phyloP scores from a whole-genome alignment of 2,329 filamentous ascomycete species.

The Xylaria digitata region DNA sequence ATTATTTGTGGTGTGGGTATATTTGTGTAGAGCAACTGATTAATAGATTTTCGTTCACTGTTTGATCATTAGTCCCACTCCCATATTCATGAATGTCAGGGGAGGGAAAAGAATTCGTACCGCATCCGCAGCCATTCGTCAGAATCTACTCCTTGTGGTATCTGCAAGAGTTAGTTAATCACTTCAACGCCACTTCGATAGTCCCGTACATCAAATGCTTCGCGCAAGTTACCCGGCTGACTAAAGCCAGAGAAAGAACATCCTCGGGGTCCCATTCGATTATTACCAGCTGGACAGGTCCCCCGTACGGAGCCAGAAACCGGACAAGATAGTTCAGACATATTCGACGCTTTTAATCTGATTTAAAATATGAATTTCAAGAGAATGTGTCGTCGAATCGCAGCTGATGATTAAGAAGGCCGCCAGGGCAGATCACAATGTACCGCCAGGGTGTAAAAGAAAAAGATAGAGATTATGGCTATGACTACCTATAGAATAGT shows the following conservation, averaged over 20 bases:
- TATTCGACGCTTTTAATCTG: neutral
- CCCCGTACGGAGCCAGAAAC: slow-evolving; percentile 19
- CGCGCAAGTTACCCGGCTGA: slow-evolving; percentile 52
- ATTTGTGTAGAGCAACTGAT: slow-evolving; percentile 60
- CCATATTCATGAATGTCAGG: neutral
- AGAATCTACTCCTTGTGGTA: slow-evolving; percentile 58
- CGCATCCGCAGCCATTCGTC: slow-evolving; percentile 60
- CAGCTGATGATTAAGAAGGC: slow-evolving; percentile 8
- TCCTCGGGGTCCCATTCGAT: slow-evolving; percentile 50
- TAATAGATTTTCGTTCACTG: slow-evolving; percentile 60
- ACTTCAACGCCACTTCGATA: neutral
- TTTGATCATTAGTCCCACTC: slow-evolving; percentile 18
- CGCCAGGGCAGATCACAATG: slow-evolving; percentile 24
- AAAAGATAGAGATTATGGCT: slow-evolving; percentile 7
- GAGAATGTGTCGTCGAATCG: too few relatives aligned
- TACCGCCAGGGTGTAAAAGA: slow-evolving; percentile 15
- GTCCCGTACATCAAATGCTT: slow-evolving; percentile 47
- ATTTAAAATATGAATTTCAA: neutral
- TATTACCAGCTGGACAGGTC: slow-evolving; percentile 40
- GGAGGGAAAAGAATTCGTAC: slow-evolving; percentile 40
- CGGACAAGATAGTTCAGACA: slow-evolving; percentile 28
- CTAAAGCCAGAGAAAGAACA: slow-evolving; percentile 53
- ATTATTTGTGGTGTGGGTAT: slow-evolving; percentile 56
- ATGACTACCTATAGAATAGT: neutral
- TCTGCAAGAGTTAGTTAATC: slow-evolving; percentile 49